These are phyloP conservation scores for Hygrophila difformis DNA, from an alignment of 257 asterid genomes.

Conservation along the genomic window DNA sequence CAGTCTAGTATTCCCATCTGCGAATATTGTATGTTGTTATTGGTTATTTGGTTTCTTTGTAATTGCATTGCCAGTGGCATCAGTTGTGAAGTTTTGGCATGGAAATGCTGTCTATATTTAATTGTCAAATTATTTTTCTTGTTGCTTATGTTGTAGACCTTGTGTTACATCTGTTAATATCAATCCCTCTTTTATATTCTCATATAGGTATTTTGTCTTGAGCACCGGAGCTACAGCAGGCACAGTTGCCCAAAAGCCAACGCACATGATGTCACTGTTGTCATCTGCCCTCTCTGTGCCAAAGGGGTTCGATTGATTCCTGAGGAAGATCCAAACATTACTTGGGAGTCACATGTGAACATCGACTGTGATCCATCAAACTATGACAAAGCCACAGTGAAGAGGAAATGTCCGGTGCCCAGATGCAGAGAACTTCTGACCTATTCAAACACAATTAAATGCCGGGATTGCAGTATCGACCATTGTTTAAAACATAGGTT, in stretches of 20 bases:
- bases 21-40: too few relatives aligned
- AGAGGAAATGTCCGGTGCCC: constrained; percentile 79
- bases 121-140: too few relatives aligned
- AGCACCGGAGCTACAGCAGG: constrained; percentile 78
- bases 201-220: constrained; percentile 72
- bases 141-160: too few relatives aligned
- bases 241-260: constrained; percentile 81
- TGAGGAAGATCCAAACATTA: constrained; percentile 80
- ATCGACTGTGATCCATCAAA: constrained; percentile 90
- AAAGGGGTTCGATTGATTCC: constrained; percentile 81
- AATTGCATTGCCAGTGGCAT: too few relatives aligned
- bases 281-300: constrained; percentile 90
- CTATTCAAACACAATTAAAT: constrained; percentile 76
- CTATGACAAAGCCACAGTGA: constrained; percentile 72
- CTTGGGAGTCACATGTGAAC: constrained; percentile 97
- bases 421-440: constrained; percentile 76
- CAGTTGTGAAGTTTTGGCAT: too few relatives aligned
- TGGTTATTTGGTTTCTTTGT: too few relatives aligned
- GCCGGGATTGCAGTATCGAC: constrained; percentile 71
- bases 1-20: too few relatives aligned
- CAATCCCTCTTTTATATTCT: too few relatives aligned
- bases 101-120: too few relatives aligned
- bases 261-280: constrained; percentile 71
- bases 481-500: constrained; percentile 92
- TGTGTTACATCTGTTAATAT: background rate